A percentile compares a stretch with the other conserved stretches of the same genome.
These are phyloP conservation scores for Eucalyptus viminalis DNA, from an alignment of 345 rosid genomes.

Conservation along the genomic window DNA sequence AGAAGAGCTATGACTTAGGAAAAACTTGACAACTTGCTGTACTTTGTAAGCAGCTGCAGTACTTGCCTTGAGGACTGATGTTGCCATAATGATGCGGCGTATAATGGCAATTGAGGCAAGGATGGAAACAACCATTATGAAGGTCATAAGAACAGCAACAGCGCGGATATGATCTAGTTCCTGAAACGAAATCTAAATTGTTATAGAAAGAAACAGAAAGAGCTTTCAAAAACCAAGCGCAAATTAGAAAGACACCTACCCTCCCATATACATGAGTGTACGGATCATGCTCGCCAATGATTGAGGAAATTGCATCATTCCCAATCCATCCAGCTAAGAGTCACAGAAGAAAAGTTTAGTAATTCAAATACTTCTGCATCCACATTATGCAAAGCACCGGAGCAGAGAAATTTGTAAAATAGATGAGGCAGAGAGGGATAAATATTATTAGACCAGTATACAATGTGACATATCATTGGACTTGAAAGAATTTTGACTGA, in stretches of 20 bases:
- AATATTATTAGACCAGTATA: neutral
- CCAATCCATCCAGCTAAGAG: constrained; percentile 95
- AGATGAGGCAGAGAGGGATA: neutral
- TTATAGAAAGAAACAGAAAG: neutral
- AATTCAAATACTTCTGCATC: neutral
- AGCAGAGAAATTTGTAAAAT: neutral
- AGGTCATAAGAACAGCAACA: constrained; percentile 72
- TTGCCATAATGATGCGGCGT: constrained; percentile 90
- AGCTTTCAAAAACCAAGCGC: neutral
- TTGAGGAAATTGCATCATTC: constrained; percentile 78
- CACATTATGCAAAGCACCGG: neutral
- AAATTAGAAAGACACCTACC: constrained; percentile 30
- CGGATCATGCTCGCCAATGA: constrained; percentile 82
- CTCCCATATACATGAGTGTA: constrained; percentile 69
- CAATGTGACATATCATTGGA: neutral
- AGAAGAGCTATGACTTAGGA: neutral
- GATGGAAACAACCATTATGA: constrained; percentile 54
- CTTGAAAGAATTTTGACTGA: neutral
- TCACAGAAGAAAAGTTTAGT: neutral
- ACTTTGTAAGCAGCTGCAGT: neutral
- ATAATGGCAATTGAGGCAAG: constrained; percentile 89
- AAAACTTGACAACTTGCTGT: neutral
- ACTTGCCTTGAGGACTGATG: constrained; percentile 93
- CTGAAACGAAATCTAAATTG: constrained; percentile 19
- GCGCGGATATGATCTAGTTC: constrained; percentile 74